Evolutionary conservation across 331 rosid genomes (phyloP).

Genomic region (Telfairia occidentalis): DNA sequence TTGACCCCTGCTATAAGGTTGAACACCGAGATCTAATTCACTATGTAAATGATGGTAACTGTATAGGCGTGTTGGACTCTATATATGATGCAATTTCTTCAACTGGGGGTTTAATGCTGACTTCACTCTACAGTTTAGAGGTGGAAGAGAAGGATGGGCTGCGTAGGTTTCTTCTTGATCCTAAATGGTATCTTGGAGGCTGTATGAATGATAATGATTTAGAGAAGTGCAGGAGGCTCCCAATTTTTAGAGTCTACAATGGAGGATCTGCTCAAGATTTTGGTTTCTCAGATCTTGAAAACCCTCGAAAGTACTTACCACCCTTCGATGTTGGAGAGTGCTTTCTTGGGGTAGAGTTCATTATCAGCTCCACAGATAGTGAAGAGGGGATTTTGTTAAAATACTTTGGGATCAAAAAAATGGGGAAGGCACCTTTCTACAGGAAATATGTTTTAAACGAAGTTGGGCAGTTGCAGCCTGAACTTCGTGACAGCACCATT

Average conservation of each 20-base stretch:
- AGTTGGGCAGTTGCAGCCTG: slow-evolving; percentile 66
- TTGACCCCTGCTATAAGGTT: slow-evolving; percentile 45
- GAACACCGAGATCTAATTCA: slow-evolving; percentile 57
- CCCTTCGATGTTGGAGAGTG: slow-evolving; percentile 64
- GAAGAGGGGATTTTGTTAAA: slow-evolving; percentile 70
- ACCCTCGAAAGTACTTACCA: slow-evolving; percentile 68
- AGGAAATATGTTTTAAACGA: slow-evolving; percentile 46
- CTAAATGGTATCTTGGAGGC: slow-evolving; percentile 77
- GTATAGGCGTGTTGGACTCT: slow-evolving; percentile 60
- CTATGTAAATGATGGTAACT: slow-evolving; percentile 59
- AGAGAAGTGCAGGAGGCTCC: slow-evolving; percentile 58
- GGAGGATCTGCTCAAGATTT: slow-evolving; percentile 38
- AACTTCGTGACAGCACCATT: slow-evolving; percentile 70
- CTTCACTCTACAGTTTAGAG: slow-evolving; percentile 45
- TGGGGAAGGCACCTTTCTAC: slow-evolving; percentile 78
- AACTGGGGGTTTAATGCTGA: slow-evolving; percentile 29
- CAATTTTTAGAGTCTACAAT: slow-evolving; percentile 59
- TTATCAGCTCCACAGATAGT: slow-evolving; percentile 41
- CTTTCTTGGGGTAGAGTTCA: slow-evolving; percentile 67
- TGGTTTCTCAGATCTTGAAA: slow-evolving; percentile 67
- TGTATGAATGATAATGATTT: slow-evolving; percentile 42
- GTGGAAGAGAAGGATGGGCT: slow-evolving; percentile 66
- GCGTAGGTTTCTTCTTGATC: slow-evolving; percentile 71
- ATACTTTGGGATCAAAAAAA: slow-evolving; percentile 67
- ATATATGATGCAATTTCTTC: slow-evolving; percentile 42